phyloP scores from a whole-genome alignment of 1,284 basidiomycete species.

The Leccinum griseonigrum region DNA sequence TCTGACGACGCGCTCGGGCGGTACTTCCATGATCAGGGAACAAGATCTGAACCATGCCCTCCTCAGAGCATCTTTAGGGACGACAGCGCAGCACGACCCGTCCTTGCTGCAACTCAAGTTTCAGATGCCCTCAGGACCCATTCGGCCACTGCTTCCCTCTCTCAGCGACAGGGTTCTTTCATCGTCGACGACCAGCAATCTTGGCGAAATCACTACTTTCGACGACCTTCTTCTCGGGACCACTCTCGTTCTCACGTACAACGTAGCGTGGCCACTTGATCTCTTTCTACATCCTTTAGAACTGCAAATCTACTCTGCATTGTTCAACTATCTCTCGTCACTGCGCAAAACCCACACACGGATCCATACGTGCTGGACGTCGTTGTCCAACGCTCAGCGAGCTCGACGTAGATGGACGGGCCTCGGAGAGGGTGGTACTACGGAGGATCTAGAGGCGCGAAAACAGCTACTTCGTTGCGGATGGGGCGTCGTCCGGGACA shows the following conservation, averaged over 20 bases:
- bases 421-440: conserved; percentile 80
- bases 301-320: conserved; percentile 67
- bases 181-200: conserved; percentile 30
- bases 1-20: conserved; percentile 60
- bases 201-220: conserved; percentile 52
- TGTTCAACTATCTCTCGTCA: conserved; percentile 83
- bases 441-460: conserved; percentile 62
- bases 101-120: conserved; percentile 70
- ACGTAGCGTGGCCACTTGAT: conserved; percentile 83
- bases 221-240: conserved; percentile 79
- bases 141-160: conserved; percentile 74
- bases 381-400: conserved; percentile 79
- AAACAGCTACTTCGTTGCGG: conserved; percentile 68
- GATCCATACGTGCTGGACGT: conserved; percentile 80
- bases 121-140: conserved; percentile 72
- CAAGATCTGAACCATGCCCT: conserved; percentile 83
- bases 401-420: conserved; percentile 82
- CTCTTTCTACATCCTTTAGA: conserved; percentile 81
- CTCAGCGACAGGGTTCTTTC: conserved; percentile 42
- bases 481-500: conserved; percentile 83
- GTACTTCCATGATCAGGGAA: conserved; percentile 77
- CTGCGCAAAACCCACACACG: conserved; percentile 79
- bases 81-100: conserved; percentile 79
- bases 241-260: conserved; percentile 65
- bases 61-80: conserved; percentile 80